Conservation (phyloP, 148 eudicot genomes). For the Rhododendron henanense region DNA sequence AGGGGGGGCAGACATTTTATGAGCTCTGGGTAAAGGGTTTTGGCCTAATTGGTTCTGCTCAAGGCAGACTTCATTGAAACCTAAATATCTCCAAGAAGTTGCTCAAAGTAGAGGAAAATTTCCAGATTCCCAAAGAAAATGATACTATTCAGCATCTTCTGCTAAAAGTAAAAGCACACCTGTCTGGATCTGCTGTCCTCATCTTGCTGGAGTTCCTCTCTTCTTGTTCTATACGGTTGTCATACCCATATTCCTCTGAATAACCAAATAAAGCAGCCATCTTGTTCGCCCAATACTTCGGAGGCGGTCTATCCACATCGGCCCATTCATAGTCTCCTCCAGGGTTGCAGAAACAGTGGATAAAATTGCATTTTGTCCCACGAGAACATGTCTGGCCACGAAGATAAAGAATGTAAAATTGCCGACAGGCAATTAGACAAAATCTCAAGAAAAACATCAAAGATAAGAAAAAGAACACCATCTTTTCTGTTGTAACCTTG, state of each 20-base stretch:
- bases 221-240: constrained; percentile 24
- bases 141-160: background rate
- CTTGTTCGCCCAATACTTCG: constrained; percentile 65
- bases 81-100: background rate
- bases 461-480: background rate
- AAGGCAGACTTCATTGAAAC: background rate
- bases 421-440: background rate
- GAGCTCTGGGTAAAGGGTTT: background rate
- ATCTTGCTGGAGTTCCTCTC: constrained; percentile 31
- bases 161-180: constrained; percentile 18
- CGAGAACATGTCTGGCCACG: constrained; percentile 72
- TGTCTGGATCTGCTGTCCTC: constrained; percentile 23
- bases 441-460: constrained; percentile 13
- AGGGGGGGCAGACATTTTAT: background rate
- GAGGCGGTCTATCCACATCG: constrained; percentile 90
- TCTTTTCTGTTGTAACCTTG: background rate
- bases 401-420: background rate
- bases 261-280: constrained; percentile 88
- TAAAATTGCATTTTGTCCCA: constrained; percentile 87
- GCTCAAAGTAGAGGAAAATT: background rate
- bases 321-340: constrained; percentile 99
- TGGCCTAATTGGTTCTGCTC: background rate
- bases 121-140: background rate
- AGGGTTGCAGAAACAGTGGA: constrained; percentile 91
- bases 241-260: constrained; percentile 35